A percentile compares a stretch with the other conserved stretches of the same genome.
Evolutionary conservation across 768 basidiomycete species (phyloP).

Genomic region (Collybia sordida): DNA sequence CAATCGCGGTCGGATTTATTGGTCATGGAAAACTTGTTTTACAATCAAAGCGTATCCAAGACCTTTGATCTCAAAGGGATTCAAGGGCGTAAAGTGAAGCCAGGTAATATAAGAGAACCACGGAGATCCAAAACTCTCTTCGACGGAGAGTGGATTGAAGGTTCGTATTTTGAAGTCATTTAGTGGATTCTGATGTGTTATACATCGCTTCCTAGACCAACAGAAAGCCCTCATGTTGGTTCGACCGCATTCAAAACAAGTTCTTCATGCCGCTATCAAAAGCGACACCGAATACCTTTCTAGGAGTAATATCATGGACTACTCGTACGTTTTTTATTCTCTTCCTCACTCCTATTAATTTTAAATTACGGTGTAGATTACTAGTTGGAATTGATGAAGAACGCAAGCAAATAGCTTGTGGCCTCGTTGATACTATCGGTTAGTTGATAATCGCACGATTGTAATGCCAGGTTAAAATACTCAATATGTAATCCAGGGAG

Average conservation of each 20-base stretch:
- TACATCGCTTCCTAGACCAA: slow-evolving; percentile 44
- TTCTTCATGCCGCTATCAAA: slow-evolving; percentile 66
- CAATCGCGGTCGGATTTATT: slow-evolving; percentile 74
- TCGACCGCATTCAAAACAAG: slow-evolving; percentile 70
- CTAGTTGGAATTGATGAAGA: slow-evolving; percentile 72
- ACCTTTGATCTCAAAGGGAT: slow-evolving; percentile 87
- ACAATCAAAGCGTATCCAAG: slow-evolving; percentile 60
- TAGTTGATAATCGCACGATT: neutral
- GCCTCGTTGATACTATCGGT: slow-evolving; percentile 85
- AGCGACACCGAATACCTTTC: slow-evolving; percentile 75
- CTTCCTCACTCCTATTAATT: neutral
- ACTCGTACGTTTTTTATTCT: slow-evolving; percentile 55
- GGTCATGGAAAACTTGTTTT: slow-evolving; percentile 87
- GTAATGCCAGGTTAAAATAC: neutral
- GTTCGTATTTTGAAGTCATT: slow-evolving; percentile 26
- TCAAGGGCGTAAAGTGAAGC: slow-evolving; percentile 70
- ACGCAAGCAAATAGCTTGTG: slow-evolving; percentile 68
- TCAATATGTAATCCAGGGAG: slow-evolving; percentile 48
- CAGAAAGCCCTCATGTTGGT: slow-evolving; percentile 64
- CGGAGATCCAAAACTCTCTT: slow-evolving; percentile 59
- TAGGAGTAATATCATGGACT: slow-evolving; percentile 83
- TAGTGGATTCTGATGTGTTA: neutral
- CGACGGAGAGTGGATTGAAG: slow-evolving; percentile 87
- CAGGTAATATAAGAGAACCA: slow-evolving; percentile 29
- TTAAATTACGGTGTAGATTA: slow-evolving; percentile 38